These are phyloP conservation scores for Naganishia vaughanmartiniae DNA, from an alignment of 768 basidiomycete genomes.

Conservation along the genomic window DNA sequence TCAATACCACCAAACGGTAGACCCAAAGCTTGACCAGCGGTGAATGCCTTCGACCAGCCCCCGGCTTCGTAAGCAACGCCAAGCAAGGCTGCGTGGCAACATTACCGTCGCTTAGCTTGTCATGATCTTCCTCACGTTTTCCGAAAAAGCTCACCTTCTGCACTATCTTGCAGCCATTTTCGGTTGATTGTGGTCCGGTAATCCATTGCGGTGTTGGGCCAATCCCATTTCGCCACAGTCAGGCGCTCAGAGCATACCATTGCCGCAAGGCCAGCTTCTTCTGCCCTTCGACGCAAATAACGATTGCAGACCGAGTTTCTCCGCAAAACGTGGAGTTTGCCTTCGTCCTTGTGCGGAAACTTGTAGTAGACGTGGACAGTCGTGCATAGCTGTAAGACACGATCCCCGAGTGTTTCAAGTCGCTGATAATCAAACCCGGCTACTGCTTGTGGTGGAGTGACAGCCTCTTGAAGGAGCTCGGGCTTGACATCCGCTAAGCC, in stretches of 20 bases:
- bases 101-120: neutral
- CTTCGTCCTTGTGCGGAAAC: slow-evolving; percentile 76
- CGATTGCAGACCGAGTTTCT: slow-evolving; percentile 67
- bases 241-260: slow-evolving; percentile 27
- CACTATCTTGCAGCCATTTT: slow-evolving; percentile 33
- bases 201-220: neutral
- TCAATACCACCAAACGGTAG: slow-evolving; percentile 69
- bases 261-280: slow-evolving; percentile 22
- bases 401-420: slow-evolving; percentile 81
- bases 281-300: slow-evolving; percentile 55
- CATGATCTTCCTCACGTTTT: neutral
- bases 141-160: slow-evolving; percentile 22
- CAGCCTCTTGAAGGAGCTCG: slow-evolving; percentile 66
- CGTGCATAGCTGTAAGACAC: slow-evolving; percentile 71
- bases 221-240: slow-evolving; percentile 22
- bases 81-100: slow-evolving; percentile 57
- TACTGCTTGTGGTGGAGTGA: slow-evolving; percentile 67
- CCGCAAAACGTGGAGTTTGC: slow-evolving; percentile 69
- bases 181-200: slow-evolving; percentile 6
- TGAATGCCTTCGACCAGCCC: slow-evolving; percentile 68
- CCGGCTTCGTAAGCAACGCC: slow-evolving; percentile 74
- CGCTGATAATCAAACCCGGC: slow-evolving; percentile 76
- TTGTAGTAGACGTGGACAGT: slow-evolving; percentile 74
- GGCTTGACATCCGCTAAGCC: slow-evolving; percentile 63
- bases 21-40: slow-evolving; percentile 64